Evolutionary conservation across 2,329 filamentous ascomycete species (phyloP).

Genomic region (Hymenoscyphus scutula): DNA sequence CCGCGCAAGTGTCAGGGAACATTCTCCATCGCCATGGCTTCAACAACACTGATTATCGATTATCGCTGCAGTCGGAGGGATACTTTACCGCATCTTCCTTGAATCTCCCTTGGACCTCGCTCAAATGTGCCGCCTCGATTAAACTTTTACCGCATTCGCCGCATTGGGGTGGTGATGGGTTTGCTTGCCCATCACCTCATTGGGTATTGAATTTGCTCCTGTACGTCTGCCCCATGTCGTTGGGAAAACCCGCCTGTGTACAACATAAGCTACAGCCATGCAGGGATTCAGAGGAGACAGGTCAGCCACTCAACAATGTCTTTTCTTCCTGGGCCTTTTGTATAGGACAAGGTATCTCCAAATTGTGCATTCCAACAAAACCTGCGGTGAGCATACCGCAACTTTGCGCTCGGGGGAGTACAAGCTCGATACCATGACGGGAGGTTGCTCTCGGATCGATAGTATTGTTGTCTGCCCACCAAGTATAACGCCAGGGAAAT

Average conservation of each 20-base stretch:
- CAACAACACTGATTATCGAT: not conserved
- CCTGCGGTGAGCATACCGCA: conserved; percentile 1
- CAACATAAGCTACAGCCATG: conserved; percentile 5
- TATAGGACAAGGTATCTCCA: conserved; percentile 4
- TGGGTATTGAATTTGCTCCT: not conserved
- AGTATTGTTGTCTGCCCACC: not conserved
- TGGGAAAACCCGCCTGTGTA: conserved; percentile 7
- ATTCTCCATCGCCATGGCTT: conserved; percentile 6
- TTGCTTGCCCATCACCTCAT: not conserved
- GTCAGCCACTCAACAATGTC: conserved; percentile 6
- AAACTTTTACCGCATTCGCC: conserved; percentile 6
- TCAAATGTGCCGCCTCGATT: conserved; percentile 2
- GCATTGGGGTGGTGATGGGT: not conserved
- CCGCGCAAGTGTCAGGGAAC: not conserved
- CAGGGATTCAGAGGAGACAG: not conserved
- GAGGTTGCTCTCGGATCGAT: not conserved
- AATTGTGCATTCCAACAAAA: conserved; percentile 7
- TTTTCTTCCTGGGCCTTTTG: not conserved
- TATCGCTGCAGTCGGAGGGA: not conserved
- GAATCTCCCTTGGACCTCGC: not conserved
- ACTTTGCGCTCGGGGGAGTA: not conserved
- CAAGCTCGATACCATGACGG: not conserved
- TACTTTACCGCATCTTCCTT: not conserved
- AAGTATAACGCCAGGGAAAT: not conserved
- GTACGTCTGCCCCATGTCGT: conserved; percentile 3